These are phyloP conservation scores for Aspergillus egyptiacus DNA, from an alignment of 495 filamentous ascomycete genomes.

Conservation along the genomic window DNA sequence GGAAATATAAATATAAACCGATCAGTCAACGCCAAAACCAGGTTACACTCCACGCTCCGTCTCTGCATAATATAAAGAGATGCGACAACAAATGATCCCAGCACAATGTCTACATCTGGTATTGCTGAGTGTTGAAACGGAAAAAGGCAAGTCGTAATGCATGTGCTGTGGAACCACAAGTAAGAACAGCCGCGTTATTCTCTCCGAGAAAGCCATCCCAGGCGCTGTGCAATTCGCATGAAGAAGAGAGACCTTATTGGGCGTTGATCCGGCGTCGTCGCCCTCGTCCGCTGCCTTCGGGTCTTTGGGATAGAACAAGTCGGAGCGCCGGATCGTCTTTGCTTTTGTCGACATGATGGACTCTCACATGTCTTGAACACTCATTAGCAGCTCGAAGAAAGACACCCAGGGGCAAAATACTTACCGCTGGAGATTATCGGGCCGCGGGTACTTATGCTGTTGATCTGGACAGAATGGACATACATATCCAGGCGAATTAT, in stretches of 20 bases:
- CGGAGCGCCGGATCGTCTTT: slow-evolving; percentile 75
- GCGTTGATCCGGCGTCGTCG: slow-evolving; percentile 59
- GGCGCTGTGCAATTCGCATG: slow-evolving; percentile 6
- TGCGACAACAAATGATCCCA: slow-evolving; percentile 14
- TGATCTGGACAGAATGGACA: slow-evolving; percentile 95
- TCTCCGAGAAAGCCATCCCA: slow-evolving; percentile 10
- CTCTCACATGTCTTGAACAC: slow-evolving; percentile 74
- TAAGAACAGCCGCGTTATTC: slow-evolving; percentile 13
- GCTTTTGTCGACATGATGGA: slow-evolving; percentile 81
- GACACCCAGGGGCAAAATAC: slow-evolving; percentile 11
- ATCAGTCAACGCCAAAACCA: slow-evolving; percentile 1
- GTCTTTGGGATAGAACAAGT: slow-evolving; percentile 74
- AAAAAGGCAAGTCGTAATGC: slow-evolving; percentile 21
- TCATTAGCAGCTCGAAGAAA: slow-evolving; percentile 8
- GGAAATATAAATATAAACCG: not conserved
- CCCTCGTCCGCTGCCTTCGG: slow-evolving; percentile 77
- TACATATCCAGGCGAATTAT: slow-evolving; percentile 91
- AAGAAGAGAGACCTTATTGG: slow-evolving; percentile 12
- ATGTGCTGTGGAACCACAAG: slow-evolving; percentile 18
- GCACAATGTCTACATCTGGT: slow-evolving; percentile 18
- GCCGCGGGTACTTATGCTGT: slow-evolving; percentile 94
- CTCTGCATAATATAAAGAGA: not conserved
- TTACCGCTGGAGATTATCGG: slow-evolving; percentile 95
- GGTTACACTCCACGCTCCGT: slow-evolving; percentile 11
- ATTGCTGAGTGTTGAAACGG: slow-evolving; percentile 13